Conservation (phyloP, 169 alveolate species). For the Ichthyophthirius multifiliis region DNA sequence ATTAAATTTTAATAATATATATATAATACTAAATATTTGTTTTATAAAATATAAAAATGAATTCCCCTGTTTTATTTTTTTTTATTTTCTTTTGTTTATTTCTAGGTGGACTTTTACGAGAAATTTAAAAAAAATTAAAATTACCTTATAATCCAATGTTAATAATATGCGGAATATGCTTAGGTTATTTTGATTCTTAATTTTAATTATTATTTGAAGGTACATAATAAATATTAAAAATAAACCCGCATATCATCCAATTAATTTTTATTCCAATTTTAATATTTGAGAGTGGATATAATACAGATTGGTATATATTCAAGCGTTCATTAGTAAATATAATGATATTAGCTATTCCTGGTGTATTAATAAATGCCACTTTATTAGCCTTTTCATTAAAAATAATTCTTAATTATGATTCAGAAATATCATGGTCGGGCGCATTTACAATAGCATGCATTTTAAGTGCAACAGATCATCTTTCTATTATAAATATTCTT, state of each 20-base stretch:
- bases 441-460: conserved; percentile 55
- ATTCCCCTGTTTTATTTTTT: too few species aligned
- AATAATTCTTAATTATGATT: too few species aligned
- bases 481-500: conserved; percentile 63
- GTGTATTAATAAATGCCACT: too few species aligned
- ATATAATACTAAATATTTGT: too few species aligned
- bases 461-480: conserved; percentile 73
- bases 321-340: conserved; percentile 26
- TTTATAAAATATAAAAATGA: too few species aligned
- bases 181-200: neutral
- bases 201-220: neutral
- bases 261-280: conserved; percentile 43
- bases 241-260: conserved; percentile 31
- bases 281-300: conserved; percentile 51
- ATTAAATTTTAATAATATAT: too few species aligned
- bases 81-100: too few species aligned
- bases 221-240: conserved; percentile 3
- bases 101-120: too few species aligned
- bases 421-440: conserved; percentile 43
- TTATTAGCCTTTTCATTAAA: too few species aligned
- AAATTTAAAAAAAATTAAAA: conserved; percentile 11
- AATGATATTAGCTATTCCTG: conserved; percentile 42
- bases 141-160: conserved; percentile 34
- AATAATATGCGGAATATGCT: neutral
- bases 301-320: conserved; percentile 52